phyloP scores from a whole-genome alignment of 352 stramenopile genomes.

The Globisporangium recalcitrans region DNA sequence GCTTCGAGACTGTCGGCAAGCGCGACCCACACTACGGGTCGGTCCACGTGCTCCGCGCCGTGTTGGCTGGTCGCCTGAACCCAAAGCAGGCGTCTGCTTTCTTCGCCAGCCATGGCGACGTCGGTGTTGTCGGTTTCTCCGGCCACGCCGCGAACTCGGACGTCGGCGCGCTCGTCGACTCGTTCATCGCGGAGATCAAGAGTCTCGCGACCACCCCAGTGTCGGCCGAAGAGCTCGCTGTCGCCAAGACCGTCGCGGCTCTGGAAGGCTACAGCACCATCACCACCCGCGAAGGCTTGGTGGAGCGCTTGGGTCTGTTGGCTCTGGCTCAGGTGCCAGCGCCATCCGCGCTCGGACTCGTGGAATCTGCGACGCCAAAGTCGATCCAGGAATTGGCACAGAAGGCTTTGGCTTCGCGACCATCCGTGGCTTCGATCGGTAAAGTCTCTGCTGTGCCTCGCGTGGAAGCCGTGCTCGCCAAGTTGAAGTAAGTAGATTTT shows the following conservation, averaged over 20 bases:
- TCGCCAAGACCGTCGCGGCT: slow-evolving; percentile 60
- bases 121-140: slow-evolving; percentile 51
- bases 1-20: slow-evolving; percentile 52
- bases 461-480: slow-evolving; percentile 63
- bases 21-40: slow-evolving; percentile 37
- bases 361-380: slow-evolving; percentile 47
- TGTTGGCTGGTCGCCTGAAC: slow-evolving; percentile 56
- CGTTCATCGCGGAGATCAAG: slow-evolving; percentile 73
- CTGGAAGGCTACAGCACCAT: slow-evolving; percentile 37
- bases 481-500: slow-evolving; percentile 67
- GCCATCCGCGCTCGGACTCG: slow-evolving; percentile 24
- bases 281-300: slow-evolving; percentile 34
- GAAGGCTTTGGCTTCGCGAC: slow-evolving; percentile 65
- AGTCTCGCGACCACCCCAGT: slow-evolving; percentile 51
- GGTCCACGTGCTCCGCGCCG: slow-evolving; percentile 60
- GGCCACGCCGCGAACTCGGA: slow-evolving; percentile 51
- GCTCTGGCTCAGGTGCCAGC: slow-evolving; percentile 40
- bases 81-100: slow-evolving; percentile 62
- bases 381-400: slow-evolving; percentile 74
- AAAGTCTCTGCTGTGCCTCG: slow-evolving; percentile 66
- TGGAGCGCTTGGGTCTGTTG: slow-evolving; percentile 39
- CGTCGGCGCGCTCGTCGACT: slow-evolving; percentile 56
- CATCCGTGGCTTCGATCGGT: slow-evolving; percentile 71
- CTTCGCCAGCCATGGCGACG: slow-evolving; percentile 58
- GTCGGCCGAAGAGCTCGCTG: slow-evolving; percentile 65